Evolutionary conservation across 345 rosid species (phyloP).

Genomic region (Eutrema yunnanense): DNA sequence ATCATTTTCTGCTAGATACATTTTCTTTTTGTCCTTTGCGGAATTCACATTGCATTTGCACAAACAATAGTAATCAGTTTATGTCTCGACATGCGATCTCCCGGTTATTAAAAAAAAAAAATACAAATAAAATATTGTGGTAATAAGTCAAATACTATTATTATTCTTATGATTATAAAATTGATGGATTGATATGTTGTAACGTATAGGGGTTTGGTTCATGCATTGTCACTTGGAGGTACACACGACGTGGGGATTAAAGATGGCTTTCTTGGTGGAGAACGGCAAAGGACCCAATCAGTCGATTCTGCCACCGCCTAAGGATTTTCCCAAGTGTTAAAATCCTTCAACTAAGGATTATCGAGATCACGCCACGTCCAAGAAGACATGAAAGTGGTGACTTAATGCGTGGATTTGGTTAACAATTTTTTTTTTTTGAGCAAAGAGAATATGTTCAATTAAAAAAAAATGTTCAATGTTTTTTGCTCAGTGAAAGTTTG

Average conservation of each 20-base stretch:
- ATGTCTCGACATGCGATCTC: neutral
- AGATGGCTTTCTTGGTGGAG: constrained; percentile 96
- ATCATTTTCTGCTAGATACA: neutral
- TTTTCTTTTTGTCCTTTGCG: neutral
- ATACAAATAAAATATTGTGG: neutral
- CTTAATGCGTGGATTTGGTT: constrained; percentile 20
- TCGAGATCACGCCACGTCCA: constrained; percentile 17
- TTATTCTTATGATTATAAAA: neutral
- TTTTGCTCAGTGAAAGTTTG: constrained; percentile 19
- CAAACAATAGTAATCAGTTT: neutral
- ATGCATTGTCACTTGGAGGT: constrained; percentile 96
- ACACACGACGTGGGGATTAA: constrained; percentile 98
- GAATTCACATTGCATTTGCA: neutral
- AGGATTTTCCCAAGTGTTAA: constrained; percentile 84
- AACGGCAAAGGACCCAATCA: constrained; percentile 84
- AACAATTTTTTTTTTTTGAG: constrained; percentile 4
- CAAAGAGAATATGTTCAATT: constrained; percentile 10
- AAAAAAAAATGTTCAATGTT: neutral
- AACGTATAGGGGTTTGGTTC: constrained; percentile 78
- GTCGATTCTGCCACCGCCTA: constrained; percentile 89
- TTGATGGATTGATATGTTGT: neutral
- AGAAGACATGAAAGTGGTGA: constrained; percentile 5
- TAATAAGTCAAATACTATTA: neutral
- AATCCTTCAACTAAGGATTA: neutral
- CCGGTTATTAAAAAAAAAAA: neutral